Conservation (phyloP, 768 basidiomycete genomes). For the Suillus sp. region DNA sequence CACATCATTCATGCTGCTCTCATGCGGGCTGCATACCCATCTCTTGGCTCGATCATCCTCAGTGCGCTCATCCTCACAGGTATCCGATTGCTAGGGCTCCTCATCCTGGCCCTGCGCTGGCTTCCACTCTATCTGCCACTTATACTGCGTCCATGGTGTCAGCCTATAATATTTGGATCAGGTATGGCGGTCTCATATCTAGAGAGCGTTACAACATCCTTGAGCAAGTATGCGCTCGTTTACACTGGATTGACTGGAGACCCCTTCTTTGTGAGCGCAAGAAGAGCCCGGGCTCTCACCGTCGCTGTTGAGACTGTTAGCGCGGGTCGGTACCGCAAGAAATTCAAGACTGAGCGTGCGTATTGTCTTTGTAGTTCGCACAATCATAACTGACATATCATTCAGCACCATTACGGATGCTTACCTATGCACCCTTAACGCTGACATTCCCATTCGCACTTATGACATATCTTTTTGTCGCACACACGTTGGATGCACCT, state of each 20-base stretch:
- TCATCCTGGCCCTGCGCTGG: constrained; percentile 52
- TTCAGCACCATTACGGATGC: constrained; percentile 64
- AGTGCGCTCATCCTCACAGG: constrained; percentile 75
- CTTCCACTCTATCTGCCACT: constrained; percentile 55
- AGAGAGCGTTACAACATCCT: constrained; percentile 48
- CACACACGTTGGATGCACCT: constrained; percentile 72
- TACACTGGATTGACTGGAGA: constrained; percentile 80
- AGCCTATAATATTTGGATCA: constrained; percentile 39
- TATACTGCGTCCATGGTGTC: constrained; percentile 43
- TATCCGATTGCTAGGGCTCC: constrained; percentile 58
- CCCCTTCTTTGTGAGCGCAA: constrained; percentile 59
- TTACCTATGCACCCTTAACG: constrained; percentile 72
- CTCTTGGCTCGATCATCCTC: constrained; percentile 77
- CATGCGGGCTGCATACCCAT: constrained; percentile 77
- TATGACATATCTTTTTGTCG: constrained; percentile 85
- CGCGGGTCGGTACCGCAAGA: constrained; percentile 43
- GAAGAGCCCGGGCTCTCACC: constrained; percentile 58
- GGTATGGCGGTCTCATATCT: constrained; percentile 45
- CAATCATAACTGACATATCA: constrained; percentile 2
- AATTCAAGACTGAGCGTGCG: constrained; percentile 63
- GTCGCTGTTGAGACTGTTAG: constrained; percentile 52
- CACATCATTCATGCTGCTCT: constrained; percentile 78
- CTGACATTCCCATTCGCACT: constrained; percentile 83
- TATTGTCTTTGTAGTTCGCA: constrained; percentile 9
- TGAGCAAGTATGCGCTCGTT: constrained; percentile 67